phyloP scores from a whole-genome alignment of 2,329 filamentous ascomycete genomes.

The Clonostachys sp. region DNA sequence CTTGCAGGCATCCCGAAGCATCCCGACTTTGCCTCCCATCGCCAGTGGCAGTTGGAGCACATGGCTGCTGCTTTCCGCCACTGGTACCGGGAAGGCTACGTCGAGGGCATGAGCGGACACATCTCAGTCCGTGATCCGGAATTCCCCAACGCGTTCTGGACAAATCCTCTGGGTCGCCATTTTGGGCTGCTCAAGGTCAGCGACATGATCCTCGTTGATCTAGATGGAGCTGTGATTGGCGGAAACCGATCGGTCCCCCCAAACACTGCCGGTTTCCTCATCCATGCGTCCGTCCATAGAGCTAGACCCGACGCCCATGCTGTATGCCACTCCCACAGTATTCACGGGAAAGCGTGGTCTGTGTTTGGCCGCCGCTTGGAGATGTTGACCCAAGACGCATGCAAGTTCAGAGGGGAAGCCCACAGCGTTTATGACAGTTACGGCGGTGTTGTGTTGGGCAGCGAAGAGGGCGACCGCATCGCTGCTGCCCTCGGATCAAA shows the following conservation, averaged over 20 bases:
- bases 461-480: constrained; percentile 58
- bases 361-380: constrained; percentile 59
- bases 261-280: constrained; percentile 66
- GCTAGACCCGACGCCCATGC: constrained; percentile 61
- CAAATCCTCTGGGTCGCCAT: constrained; percentile 58
- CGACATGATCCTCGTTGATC: constrained; percentile 68
- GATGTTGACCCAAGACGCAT: constrained; percentile 64
- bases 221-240: constrained; percentile 33
- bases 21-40: neutral
- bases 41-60: constrained; percentile 43
- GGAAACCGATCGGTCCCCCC: constrained; percentile 41
- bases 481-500: constrained; percentile 53
- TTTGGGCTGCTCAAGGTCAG: constrained; percentile 61
- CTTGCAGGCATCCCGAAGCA: neutral
- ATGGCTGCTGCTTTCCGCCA: constrained; percentile 65
- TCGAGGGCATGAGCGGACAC: constrained; percentile 65
- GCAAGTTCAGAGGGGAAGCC: constrained; percentile 54
- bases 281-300: constrained; percentile 58
- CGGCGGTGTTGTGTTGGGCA: constrained; percentile 44
- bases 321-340: constrained; percentile 63
- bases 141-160: constrained; percentile 58
- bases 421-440: constrained; percentile 30
- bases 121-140: constrained; percentile 63
- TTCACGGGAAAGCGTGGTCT: constrained; percentile 62
- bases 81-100: constrained; percentile 60